phyloP scores from a whole-genome alignment of 495 filamentous ascomycete genomes.

The Xylaria sp. region DNA sequence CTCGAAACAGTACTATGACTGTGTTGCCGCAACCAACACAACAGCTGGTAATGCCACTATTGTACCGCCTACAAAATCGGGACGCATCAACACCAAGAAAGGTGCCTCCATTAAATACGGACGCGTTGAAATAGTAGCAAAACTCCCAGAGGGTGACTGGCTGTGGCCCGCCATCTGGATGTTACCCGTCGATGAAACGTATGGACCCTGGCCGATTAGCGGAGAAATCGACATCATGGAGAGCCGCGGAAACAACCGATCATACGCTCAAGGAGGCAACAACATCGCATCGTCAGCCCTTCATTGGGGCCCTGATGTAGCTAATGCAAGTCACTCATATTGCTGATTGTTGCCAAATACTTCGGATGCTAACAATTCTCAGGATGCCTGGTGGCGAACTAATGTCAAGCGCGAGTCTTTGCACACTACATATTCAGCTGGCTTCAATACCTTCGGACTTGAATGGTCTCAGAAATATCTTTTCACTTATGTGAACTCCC shows the following conservation, averaged over 20 bases:
- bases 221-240: conserved; percentile 90
- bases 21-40: conserved; percentile 66
- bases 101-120: conserved; percentile 79
- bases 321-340: conserved; percentile 34
- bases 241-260: conserved; percentile 79
- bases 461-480: conserved; percentile 91
- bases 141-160: conserved; percentile 80
- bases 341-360: not conserved
- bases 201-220: conserved; percentile 78
- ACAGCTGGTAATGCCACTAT: conserved; percentile 76
- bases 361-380: conserved; percentile 36
- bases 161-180: conserved; percentile 94
- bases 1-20: conserved; percentile 59
- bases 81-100: conserved; percentile 73
- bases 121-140: conserved; percentile 79
- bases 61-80: conserved; percentile 80
- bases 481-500: conserved; percentile 84
- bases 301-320: conserved; percentile 76
- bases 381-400: conserved; percentile 77
- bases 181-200: conserved; percentile 75
- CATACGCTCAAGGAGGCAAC: conserved; percentile 76
- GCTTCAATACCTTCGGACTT: conserved; percentile 76
- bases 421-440: conserved; percentile 74
- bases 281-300: conserved; percentile 81
- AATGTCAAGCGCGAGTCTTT: conserved; percentile 77